phyloP scores from a whole-genome alignment of 2,329 filamentous ascomycete species.

The Coniochaeta ligniaria region DNA sequence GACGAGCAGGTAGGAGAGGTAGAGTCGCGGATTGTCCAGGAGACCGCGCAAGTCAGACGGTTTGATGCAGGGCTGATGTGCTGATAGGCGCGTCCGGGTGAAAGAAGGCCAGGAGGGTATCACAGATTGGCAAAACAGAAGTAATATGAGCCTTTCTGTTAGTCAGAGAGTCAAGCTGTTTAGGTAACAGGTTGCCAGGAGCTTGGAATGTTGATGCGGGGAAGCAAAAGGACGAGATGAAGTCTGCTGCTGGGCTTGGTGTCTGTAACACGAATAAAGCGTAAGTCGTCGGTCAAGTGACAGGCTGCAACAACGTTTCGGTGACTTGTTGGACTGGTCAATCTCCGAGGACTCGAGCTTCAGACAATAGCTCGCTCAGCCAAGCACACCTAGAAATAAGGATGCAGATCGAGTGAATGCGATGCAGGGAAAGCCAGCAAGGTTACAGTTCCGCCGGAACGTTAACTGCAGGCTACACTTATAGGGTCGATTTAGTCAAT shows the following conservation, averaged over 20 bases:
- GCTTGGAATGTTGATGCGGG: constrained; percentile 30
- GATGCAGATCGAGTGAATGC: not conserved
- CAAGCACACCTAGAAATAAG: not conserved
- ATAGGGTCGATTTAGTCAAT: not conserved
- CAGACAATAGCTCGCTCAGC: not conserved
- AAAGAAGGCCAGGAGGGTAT: not conserved
- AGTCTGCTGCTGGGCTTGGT: not conserved
- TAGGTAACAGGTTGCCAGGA: constrained; percentile 33
- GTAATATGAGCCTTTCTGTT: constrained; percentile 30
- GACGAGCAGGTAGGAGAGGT: not conserved
- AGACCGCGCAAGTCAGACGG: not conserved
- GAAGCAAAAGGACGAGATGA: constrained; percentile 15
- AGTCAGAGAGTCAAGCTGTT: constrained; percentile 33
- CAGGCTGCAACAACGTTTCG: not conserved
- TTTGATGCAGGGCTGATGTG: not conserved
- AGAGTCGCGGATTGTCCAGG: not conserved
- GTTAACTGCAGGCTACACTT: not conserved
- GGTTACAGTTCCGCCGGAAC: not conserved
- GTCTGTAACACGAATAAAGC: not conserved
- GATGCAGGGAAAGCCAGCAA: not conserved
- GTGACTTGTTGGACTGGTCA: not conserved
- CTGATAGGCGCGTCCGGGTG: not conserved
- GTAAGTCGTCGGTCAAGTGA: not conserved
- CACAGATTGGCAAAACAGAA: constrained; percentile 8
- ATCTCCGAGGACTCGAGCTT: not conserved